phyloP scores from a whole-genome alignment of 2,329 filamentous ascomycete species.

The Xylariales sp. region DNA sequence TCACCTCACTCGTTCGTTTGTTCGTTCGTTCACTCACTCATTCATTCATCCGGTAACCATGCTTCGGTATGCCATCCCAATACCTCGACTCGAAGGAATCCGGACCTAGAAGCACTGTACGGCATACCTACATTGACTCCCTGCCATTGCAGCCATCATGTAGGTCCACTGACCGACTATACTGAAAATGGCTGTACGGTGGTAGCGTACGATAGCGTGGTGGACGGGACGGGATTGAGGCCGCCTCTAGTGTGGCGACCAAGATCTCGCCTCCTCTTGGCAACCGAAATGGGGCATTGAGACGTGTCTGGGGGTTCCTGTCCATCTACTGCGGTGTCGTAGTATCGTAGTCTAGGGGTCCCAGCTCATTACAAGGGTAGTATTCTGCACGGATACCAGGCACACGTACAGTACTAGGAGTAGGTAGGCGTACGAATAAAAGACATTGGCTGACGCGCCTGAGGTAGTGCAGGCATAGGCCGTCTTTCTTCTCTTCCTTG shows the following conservation, averaged over 20 bases:
- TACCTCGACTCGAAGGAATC: slow-evolving; percentile 2
- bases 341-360: slow-evolving; percentile 10
- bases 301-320: slow-evolving; percentile 13
- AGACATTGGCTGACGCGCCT: slow-evolving; percentile 10
- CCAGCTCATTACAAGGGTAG: slow-evolving; percentile 25
- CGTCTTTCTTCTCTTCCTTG: not conserved
- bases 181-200: slow-evolving; percentile 12
- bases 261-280: slow-evolving; percentile 36
- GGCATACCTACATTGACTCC: slow-evolving; percentile 27
- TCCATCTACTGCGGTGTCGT: not conserved
- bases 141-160: slow-evolving; percentile 22
- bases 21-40: not conserved
- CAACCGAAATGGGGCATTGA: slow-evolving; percentile 27
- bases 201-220: slow-evolving; percentile 7
- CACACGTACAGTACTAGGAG: too few relatives aligned
- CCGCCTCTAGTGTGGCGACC: slow-evolving; percentile 21
- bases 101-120: slow-evolving; percentile 6
- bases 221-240: slow-evolving; percentile 30
- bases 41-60: slow-evolving; percentile 4
- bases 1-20: too few relatives aligned
- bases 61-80: not conserved
- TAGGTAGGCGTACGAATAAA: not conserved
- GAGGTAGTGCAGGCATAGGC: too few relatives aligned
- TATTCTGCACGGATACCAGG: slow-evolving; percentile 9
- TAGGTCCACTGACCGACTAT: not conserved